These are phyloP conservation scores for Salvia miltiorrhiza DNA, from an alignment of 257 asterid genomes.

Conservation along the genomic window DNA sequence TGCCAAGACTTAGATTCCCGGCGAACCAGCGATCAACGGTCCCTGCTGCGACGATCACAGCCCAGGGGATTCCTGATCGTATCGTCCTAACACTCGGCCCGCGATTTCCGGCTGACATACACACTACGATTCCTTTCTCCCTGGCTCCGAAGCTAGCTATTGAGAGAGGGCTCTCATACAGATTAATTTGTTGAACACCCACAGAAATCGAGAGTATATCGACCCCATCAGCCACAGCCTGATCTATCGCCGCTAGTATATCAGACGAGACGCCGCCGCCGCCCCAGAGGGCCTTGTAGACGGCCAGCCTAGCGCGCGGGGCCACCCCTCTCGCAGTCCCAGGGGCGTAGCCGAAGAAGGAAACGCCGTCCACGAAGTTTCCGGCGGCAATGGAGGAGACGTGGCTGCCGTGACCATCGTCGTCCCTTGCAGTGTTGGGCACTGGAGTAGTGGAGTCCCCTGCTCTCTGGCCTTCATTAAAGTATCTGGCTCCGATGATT, in stretches of 20 bases:
- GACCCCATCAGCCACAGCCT: slow-evolving; percentile 38
- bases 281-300: background rate
- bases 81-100: slow-evolving; percentile 7
- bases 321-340: slow-evolving; percentile 27
- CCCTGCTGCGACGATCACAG: slow-evolving; percentile 32
- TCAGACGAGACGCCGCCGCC: slow-evolving; percentile 13
- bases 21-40: slow-evolving; percentile 36
- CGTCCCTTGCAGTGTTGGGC: slow-evolving; percentile 15
- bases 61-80: slow-evolving; percentile 34
- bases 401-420: slow-evolving; percentile 21
- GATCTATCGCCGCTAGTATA: slow-evolving; percentile 30
- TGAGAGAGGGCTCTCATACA: slow-evolving; percentile 30
- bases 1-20: slow-evolving; percentile 33
- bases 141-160: slow-evolving; percentile 43
- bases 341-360: slow-evolving; percentile 23
- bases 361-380: slow-evolving; percentile 9
- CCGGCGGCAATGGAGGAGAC: slow-evolving; percentile 29
- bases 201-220: slow-evolving; percentile 29
- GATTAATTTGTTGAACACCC: background rate
- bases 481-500: slow-evolving; percentile 22
- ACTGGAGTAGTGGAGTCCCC: background rate
- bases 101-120: slow-evolving; percentile 32
- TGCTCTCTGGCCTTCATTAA: background rate
- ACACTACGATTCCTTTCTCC: slow-evolving; percentile 35
- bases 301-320: slow-evolving; percentile 17